Evolutionary conservation across 176 grass and related monocot species (phyloP).

Genomic region (Alopecurus myosuroides): DNA sequence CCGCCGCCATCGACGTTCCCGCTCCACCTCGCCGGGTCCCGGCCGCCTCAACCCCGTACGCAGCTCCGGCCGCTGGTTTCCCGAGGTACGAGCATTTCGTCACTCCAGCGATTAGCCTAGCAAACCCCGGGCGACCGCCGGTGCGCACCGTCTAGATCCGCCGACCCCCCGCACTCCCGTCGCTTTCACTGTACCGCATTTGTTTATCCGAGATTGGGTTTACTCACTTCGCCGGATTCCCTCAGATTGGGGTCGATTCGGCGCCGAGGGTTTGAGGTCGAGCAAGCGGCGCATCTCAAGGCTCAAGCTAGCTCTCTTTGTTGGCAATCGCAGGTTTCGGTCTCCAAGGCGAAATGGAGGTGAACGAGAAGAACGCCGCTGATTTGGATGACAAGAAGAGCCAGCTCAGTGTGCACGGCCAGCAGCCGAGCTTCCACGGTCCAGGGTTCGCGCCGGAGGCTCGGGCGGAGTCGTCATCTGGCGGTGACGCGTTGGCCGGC

Average conservation of each 20-base stretch:
- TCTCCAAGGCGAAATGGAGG: conserved; percentile 31
- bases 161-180: background rate
- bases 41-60: background rate
- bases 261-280: conserved; percentile 8
- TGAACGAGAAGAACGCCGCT: conserved; percentile 29
- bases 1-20: background rate
- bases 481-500: background rate
- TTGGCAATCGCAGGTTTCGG: background rate
- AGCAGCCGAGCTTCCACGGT: conserved; percentile 27
- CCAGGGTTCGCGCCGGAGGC: conserved; percentile 16
- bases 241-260: background rate
- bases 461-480: background rate
- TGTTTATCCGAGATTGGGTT: background rate
- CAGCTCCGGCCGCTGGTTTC: background rate
- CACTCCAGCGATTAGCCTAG: background rate
- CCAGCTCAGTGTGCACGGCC: background rate
- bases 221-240: background rate
- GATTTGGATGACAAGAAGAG: conserved; percentile 46
- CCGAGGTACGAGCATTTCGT: background rate
- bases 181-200: conserved; percentile 19
- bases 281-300: background rate
- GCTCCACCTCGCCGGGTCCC: background rate
- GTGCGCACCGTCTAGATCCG: background rate
- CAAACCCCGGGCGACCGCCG: background rate
- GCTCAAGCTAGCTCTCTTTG: background rate